Percentiles rank a stretch among this genome's conserved stretches.
These are phyloP conservation scores for Sporothrix luriei DNA, from an alignment of 2,329 filamentous ascomycete species.

Conservation along the genomic window DNA sequence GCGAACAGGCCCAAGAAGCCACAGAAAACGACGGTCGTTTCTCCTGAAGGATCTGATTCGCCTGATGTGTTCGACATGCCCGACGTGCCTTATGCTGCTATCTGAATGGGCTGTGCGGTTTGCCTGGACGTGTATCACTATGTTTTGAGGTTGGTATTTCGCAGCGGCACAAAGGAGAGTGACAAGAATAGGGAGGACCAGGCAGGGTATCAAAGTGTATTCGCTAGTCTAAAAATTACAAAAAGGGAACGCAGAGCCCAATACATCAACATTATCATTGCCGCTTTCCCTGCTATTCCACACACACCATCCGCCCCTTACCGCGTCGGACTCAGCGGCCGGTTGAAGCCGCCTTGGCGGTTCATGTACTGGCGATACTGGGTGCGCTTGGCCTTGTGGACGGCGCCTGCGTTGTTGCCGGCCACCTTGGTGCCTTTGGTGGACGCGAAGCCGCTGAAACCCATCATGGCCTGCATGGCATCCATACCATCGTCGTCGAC, in stretches of 20 bases:
- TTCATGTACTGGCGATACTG: constrained; percentile 99
- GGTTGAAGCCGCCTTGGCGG: constrained; percentile 76
- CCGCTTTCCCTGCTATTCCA: background rate
- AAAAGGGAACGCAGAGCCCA: background rate
- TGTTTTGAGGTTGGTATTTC: too few species aligned
- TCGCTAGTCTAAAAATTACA: background rate
- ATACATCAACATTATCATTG: background rate
- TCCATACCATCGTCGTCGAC: constrained; percentile 68
- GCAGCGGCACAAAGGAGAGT: too few species aligned
- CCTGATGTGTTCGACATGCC: too few species aligned
- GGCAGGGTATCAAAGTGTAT: constrained; percentile 20
- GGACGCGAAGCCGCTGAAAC: constrained; percentile 80
- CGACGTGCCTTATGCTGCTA: background rate
- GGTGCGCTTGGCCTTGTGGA: constrained; percentile 90
- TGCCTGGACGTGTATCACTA: too few species aligned
- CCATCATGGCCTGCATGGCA: constrained; percentile 84
- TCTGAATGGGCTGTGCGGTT: background rate
- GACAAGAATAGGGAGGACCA: background rate
- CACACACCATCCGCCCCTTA: constrained; percentile 35
- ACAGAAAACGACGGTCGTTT: too few species aligned
- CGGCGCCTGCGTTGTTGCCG: constrained; percentile 80
- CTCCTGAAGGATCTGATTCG: background rate
- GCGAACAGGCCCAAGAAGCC: too few species aligned
- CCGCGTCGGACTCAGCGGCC: constrained; percentile 66
- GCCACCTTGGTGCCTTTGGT: constrained; percentile 88